These are phyloP conservation scores for Aspergillus biplanus DNA, from an alignment of 495 filamentous ascomycete genomes.

Conservation along the genomic window DNA sequence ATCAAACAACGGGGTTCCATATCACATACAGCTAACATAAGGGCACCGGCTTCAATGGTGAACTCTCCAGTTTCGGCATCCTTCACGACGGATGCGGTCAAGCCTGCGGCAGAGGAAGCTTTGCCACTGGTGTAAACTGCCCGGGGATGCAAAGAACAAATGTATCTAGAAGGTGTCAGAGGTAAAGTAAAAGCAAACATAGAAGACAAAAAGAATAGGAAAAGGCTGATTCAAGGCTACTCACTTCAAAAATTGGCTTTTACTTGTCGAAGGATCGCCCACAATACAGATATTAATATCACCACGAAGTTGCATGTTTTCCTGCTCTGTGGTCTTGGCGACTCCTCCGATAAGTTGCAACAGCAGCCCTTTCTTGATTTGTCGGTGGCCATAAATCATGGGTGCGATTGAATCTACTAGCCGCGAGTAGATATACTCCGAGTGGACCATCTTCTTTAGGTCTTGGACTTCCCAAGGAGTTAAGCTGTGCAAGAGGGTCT, in stretches of 20 bases:
- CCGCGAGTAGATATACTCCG: slow-evolving; percentile 91
- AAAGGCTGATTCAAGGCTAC: slow-evolving; percentile 17
- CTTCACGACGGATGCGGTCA: slow-evolving; percentile 96
- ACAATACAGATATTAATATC: slow-evolving; percentile 99
- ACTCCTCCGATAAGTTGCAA: slow-evolving; percentile 94
- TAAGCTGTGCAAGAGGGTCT: slow-evolving; percentile 81
- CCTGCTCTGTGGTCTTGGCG: slow-evolving; percentile 76
- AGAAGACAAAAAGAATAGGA: too few species aligned
- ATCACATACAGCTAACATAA: slow-evolving; percentile 88
- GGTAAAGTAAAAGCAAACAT: neutral
- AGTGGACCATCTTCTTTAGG: slow-evolving; percentile 89
- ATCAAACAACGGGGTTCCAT: neutral
- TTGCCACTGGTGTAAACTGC: slow-evolving; percentile 98
- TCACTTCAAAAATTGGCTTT: slow-evolving; percentile 95
- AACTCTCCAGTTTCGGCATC: slow-evolving; percentile 98
- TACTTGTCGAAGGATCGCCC: slow-evolving; percentile 96
- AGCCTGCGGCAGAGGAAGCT: slow-evolving; percentile 94
- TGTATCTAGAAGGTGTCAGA: slow-evolving; percentile 56
- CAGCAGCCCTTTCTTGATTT: slow-evolving; percentile 96
- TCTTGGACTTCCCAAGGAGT: slow-evolving; percentile 87
- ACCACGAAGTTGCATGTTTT: slow-evolving; percentile 91
- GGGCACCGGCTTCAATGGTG: slow-evolving; percentile 96
- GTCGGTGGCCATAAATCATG: slow-evolving; percentile 95
- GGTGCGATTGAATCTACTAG: slow-evolving; percentile 94
- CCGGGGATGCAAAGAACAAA: slow-evolving; percentile 92